Evolutionary conservation across 1,284 basidiomycete species (phyloP).

Genomic region (Puccinia hordei): DNA sequence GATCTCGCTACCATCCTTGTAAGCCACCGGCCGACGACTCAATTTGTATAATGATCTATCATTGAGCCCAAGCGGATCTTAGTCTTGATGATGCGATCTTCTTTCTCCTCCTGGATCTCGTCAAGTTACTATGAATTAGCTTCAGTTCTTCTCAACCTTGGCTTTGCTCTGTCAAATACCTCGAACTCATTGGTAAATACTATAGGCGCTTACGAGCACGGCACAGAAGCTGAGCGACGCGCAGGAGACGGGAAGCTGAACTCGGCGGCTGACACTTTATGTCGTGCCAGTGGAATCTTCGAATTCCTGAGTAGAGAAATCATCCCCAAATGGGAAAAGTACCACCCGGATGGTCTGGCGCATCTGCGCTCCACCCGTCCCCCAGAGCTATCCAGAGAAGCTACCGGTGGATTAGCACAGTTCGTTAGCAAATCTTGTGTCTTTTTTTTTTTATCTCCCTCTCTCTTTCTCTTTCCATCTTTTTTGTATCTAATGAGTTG

Average conservation of each 20-base stretch:
- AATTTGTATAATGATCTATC: background rate
- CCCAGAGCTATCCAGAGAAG: constrained; percentile 47
- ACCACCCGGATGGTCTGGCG: constrained; percentile 59
- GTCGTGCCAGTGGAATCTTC: constrained; percentile 79
- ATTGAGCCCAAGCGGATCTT: background rate
- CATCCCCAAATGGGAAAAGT: constrained; percentile 71
- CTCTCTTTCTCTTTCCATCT: background rate
- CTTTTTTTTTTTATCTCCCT: too few species aligned
- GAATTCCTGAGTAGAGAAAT: constrained; percentile 72
- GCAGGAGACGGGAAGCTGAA: constrained; percentile 79
- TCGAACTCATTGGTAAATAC: too few species aligned
- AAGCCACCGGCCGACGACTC: background rate
- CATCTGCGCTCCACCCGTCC: constrained; percentile 31
- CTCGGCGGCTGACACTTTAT: constrained; percentile 77
- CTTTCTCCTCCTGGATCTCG: background rate
- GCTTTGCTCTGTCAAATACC: too few species aligned
- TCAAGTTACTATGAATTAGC: too few species aligned
- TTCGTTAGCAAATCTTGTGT: background rate
- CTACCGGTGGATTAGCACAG: constrained; percentile 54
- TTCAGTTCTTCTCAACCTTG: too few species aligned
- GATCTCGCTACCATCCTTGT: constrained; percentile 35
- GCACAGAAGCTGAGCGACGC: constrained; percentile 55
- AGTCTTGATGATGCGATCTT: background rate
- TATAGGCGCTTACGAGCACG: too few species aligned
- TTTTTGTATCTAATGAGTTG: background rate